A percentile compares a stretch with the other conserved stretches of the same genome.
Conservation (phyloP, 140 eudicot species). For the Oenanthe javanica region DNA sequence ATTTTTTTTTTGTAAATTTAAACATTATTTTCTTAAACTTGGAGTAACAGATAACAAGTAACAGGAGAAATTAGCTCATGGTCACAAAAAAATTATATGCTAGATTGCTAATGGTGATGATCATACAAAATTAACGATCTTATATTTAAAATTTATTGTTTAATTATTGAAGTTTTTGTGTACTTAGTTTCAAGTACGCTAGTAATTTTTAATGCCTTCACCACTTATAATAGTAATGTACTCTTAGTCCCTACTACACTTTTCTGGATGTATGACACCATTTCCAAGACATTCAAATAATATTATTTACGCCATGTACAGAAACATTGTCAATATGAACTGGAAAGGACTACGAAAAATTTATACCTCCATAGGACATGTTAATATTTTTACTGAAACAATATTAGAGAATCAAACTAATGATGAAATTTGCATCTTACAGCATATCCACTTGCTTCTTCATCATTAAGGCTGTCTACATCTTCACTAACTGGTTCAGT, state of each 20-base stretch:
- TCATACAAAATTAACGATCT: background rate
- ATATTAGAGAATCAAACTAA: conserved; percentile 8
- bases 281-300: background rate
- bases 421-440: conserved; percentile 21
- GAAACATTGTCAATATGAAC: background rate
- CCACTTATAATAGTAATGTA: background rate
- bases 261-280: background rate
- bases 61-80: background rate
- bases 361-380: background rate
- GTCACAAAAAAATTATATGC: background rate
- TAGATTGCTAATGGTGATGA: background rate
- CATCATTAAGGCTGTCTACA: conserved; percentile 36
- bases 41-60: background rate
- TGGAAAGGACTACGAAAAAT: background rate
- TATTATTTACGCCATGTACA: background rate
- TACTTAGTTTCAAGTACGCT: background rate
- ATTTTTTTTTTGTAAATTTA: background rate
- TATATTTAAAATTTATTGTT: background rate
- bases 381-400: background rate
- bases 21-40: background rate
- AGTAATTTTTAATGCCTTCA: background rate
- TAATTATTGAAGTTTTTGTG: background rate
- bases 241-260: background rate
- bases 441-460: conserved; percentile 31
- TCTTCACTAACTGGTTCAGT: conserved; percentile 54